A percentile compares a stretch with the other conserved stretches of the same genome.
Evolutionary conservation across 306 rosid species (phyloP).

Genomic region (Vigna nakashimae): DNA sequence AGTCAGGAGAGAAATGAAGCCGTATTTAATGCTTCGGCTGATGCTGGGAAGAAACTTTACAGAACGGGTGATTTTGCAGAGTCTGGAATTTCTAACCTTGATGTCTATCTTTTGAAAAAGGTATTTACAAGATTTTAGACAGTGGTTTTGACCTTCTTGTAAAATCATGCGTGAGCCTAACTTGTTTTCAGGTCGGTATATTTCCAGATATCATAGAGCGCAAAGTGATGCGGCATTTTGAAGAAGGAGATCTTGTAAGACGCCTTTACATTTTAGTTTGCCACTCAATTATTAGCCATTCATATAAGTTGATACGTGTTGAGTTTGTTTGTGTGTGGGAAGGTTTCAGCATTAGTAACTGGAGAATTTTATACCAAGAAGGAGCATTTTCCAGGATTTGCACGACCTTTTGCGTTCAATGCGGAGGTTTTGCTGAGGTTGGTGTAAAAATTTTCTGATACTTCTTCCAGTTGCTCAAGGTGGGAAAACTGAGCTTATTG

Average conservation of each 20-base stretch:
- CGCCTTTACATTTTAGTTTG: constrained; percentile 24
- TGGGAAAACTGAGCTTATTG: constrained; percentile 15
- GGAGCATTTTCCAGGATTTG: constrained; percentile 97
- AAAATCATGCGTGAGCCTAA: constrained; percentile 42
- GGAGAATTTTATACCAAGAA: constrained; percentile 95
- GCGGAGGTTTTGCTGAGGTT: constrained; percentile 91
- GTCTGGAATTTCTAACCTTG: constrained; percentile 70
- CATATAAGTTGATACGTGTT: constrained; percentile 30
- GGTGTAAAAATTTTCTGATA: constrained; percentile 39
- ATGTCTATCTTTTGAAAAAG: constrained; percentile 75
- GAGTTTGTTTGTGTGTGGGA: constrained; percentile 41
- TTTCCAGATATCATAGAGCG: constrained; percentile 96
- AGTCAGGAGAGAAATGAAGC: constrained; percentile 62
- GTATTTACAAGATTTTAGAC: constrained; percentile 48
- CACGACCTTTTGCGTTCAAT: constrained; percentile 89
- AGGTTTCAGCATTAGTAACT: constrained; percentile 93
- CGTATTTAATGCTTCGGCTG: constrained; percentile 70
- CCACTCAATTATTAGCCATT: constrained; percentile 23
- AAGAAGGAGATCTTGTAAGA: constrained; percentile 89
- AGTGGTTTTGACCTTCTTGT: constrained; percentile 23
- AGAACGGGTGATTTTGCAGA: constrained; percentile 78
- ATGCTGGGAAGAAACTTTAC: constrained; percentile 82
- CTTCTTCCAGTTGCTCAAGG: constrained; percentile 37
- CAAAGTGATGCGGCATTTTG: constrained; percentile 81
- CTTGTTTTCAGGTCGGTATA: constrained; percentile 80